A percentile compares a stretch with the other conserved stretches of the same genome.
These are phyloP conservation scores for Gossypium raimondii DNA, from an alignment of 345 rosid species.

Conservation along the genomic window DNA sequence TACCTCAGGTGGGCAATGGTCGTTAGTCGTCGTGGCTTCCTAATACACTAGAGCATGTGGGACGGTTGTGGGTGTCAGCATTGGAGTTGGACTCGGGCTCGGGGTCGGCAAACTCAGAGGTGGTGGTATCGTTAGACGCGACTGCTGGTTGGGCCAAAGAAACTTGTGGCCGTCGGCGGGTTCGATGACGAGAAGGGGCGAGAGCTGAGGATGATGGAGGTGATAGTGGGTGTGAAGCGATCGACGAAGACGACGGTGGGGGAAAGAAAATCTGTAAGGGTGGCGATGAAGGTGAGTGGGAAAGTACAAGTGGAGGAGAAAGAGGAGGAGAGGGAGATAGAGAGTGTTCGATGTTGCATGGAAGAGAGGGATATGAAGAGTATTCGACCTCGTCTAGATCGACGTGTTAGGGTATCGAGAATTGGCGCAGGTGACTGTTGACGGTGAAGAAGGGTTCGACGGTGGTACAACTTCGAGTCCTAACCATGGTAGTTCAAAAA, in stretches of 20 bases:
- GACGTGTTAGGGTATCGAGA: too few relatives aligned
- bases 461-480: fast-evolving
- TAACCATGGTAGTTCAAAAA: too few relatives aligned
- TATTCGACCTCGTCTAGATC: fast-evolving
- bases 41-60: fast-evolving
- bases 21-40: too few relatives aligned
- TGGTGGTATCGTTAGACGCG: fast-evolving
- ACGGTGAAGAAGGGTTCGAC: fast-evolving
- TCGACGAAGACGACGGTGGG: fast-evolving
- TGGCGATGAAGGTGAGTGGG: fast-evolving
- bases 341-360: fast-evolving
- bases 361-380: too few relatives aligned
- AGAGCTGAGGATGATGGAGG: too few relatives aligned
- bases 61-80: fast-evolving
- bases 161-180: too few relatives aligned
- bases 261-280: too few relatives aligned
- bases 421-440: fast-evolving
- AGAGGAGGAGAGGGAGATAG: too few relatives aligned
- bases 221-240: too few relatives aligned
- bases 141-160: too few relatives aligned
- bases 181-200: fast-evolving
- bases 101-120: fast-evolving
- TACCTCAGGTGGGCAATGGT: fast-evolving
- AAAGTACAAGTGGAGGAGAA: fast-evolving
- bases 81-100: fast-evolving